Base-by-base conservation (phyloP, 306 rosid species). In the Ormosia semicastrata region DNA sequence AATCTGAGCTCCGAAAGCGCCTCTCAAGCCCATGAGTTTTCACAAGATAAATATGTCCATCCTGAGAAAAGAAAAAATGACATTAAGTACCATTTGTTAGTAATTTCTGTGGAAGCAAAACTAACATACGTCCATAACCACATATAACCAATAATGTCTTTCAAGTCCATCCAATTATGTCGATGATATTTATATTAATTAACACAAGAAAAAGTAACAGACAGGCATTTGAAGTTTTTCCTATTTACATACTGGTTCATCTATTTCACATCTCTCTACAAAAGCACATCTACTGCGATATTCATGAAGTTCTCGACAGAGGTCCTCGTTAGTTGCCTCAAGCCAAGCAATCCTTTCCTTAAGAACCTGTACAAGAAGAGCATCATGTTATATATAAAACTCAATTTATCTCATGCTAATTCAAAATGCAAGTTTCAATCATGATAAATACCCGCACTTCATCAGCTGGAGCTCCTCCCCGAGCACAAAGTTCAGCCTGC, bases 401-500 rank as follows among this genome's bases (percentile, higher is more conserved):
- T 73, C 76, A 75, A 76, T 50, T 40, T 17, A 64, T 54, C 37
- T 50, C 36, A 12, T 32, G 63, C 54, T 30, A 71, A 65, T 53
- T 49, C 49, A 62, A 66, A 84, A 33, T 62, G 62, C 36, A 52
- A 70, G 50, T 46, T 70, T 75, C 32, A 64, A 77, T 39, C 17
- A 66, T 32, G 33, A 57, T 66, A 75, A 53, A 59, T 84, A 91
- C 97, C 92, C n/a, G 95, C 84, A 89, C 75, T 89, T 93, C 97
- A 84, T 86, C 88, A 30, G 83, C 58, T 24, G 91, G 89, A 78
- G 88, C 58, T 72, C 84, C 92, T 78, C 84, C 89, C 59, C 89
- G 90, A 84, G 92, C 87, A 86, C 88, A 82, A 43, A 93, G 97
- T 85, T 93, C 93, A 67, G 89, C 90, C 87, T 93, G 95, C 85